These are phyloP conservation scores for Coelastrella sp. DNA, from an alignment of 139 green algal species.

Conservation along the genomic window DNA sequence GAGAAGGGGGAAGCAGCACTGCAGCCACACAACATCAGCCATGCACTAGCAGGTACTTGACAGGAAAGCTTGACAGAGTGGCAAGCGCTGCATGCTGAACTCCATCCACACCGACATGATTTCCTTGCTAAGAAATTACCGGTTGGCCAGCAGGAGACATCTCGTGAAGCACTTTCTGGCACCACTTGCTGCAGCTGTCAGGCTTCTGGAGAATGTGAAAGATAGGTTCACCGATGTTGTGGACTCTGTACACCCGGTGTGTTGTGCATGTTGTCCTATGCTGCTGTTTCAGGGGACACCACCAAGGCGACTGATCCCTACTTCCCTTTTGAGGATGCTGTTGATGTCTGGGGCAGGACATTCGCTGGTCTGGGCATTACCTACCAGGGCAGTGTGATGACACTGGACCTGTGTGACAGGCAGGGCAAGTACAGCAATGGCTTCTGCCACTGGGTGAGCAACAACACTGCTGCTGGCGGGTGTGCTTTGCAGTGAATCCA, in stretches of 20 bases:
- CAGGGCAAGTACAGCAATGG: conserved; percentile 81
- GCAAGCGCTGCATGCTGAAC: not conserved
- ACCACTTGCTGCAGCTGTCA: not conserved
- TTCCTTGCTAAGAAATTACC: not conserved
- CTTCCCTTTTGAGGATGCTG: conserved; percentile 75
- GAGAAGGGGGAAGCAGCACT: conserved; percentile 74
- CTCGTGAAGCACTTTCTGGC: not conserved
- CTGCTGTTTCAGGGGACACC: conserved; percentile 60
- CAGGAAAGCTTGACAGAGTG: not conserved
- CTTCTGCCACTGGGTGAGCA: conserved; percentile 81
- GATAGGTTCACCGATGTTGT: too few relatives aligned
- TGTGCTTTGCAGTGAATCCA: not conserved
- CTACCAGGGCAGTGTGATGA: conserved; percentile 79
- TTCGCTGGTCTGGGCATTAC: conserved; percentile 84
- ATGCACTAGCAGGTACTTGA: conserved; percentile 65
- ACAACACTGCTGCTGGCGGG: conserved; percentile 11
- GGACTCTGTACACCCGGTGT: too few relatives aligned
- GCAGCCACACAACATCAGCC: conserved; percentile 80
- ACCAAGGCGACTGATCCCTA: conserved; percentile 73
- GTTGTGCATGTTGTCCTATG: too few relatives aligned
- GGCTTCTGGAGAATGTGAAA: too few relatives aligned
- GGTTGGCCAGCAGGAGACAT: too few relatives aligned
- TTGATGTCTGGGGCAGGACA: conserved; percentile 70
- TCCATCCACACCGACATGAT: not conserved
- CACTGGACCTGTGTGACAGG: conserved; percentile 82